Conservation (phyloP, 2,329 filamentous ascomycete genomes). For the Ceratocystis smalleyi region DNA sequence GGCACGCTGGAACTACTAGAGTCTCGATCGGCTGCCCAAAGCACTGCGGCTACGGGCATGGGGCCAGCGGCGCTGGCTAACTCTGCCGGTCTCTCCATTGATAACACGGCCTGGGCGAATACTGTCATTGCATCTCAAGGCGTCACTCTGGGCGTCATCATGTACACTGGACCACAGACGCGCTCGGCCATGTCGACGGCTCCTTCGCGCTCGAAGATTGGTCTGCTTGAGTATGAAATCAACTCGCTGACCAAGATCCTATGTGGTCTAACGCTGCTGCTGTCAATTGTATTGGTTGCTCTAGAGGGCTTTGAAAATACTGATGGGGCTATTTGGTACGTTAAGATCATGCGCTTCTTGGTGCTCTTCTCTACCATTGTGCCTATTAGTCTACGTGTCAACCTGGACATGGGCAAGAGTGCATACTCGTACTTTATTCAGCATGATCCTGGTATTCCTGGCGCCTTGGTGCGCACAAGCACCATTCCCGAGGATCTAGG, state of each 20-base stretch:
- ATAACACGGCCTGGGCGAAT: slow-evolving; percentile 98
- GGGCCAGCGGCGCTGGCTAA: slow-evolving; percentile 25
- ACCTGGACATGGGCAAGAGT: slow-evolving; percentile 91
- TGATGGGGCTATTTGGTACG: slow-evolving; percentile 64
- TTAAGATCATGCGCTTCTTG: slow-evolving; percentile 94
- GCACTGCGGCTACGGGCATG: slow-evolving; percentile 15
- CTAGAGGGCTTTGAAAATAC: slow-evolving; percentile 63
- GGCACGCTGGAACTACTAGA: slow-evolving; percentile 69
- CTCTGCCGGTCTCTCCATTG: slow-evolving; percentile 68
- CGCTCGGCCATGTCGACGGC: slow-evolving; percentile 86
- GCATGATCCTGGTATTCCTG: slow-evolving; percentile 73
- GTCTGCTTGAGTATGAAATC: slow-evolving; percentile 86
- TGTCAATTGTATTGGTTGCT: slow-evolving; percentile 79
- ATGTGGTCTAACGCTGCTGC: slow-evolving; percentile 68
- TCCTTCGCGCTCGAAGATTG: slow-evolving; percentile 82
- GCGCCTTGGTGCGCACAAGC: slow-evolving; percentile 84
- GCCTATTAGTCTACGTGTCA: slow-evolving; percentile 88
- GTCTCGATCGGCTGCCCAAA: slow-evolving; percentile 35
- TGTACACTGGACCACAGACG: slow-evolving; percentile 91
- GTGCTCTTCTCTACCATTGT: slow-evolving; percentile 99
- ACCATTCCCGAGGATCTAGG: slow-evolving; percentile 95
- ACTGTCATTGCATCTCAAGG: slow-evolving; percentile 91
- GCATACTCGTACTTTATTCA: slow-evolving; percentile 95
- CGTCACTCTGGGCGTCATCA: slow-evolving; percentile 70
- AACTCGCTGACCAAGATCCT: slow-evolving; percentile 94